A percentile compares a stretch with the other conserved stretches of the same genome.
phyloP scores from a whole-genome alignment of 768 basidiomycete genomes.

The Mycena vitilis region DNA sequence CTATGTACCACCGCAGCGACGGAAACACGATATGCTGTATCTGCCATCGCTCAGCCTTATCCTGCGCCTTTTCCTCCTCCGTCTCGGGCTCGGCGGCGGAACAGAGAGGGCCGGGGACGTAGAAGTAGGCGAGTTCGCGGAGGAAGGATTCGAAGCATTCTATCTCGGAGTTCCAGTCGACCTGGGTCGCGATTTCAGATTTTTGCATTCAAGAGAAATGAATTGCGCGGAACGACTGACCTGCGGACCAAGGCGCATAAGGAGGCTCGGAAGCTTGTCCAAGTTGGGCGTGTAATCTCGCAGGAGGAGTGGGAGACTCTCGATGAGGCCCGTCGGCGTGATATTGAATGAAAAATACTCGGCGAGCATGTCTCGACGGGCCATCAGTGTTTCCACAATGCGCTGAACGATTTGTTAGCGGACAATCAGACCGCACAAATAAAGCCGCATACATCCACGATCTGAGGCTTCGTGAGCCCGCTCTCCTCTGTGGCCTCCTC shows the following conservation, averaged over 20 bases:
- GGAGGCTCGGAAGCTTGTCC: slow-evolving; percentile 87
- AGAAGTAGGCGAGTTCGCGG: slow-evolving; percentile 92
- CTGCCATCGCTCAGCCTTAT: slow-evolving; percentile 82
- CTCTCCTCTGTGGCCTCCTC: slow-evolving; percentile 70
- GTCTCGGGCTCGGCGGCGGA: slow-evolving; percentile 36
- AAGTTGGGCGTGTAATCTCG: slow-evolving; percentile 92
- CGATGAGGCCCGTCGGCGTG: slow-evolving; percentile 71
- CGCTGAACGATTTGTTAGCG: slow-evolving; percentile 53
- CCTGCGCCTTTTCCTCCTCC: slow-evolving; percentile 53
- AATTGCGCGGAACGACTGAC: slow-evolving; percentile 50
- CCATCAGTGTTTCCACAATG: slow-evolving; percentile 70
- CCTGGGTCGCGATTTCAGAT: slow-evolving; percentile 56
- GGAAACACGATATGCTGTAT: slow-evolving; percentile 94
- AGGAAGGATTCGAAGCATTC: slow-evolving; percentile 90
- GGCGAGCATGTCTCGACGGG: slow-evolving; percentile 82
- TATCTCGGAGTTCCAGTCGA: slow-evolving; percentile 87
- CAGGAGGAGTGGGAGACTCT: slow-evolving; percentile 84
- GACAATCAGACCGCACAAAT: slow-evolving; percentile 9
- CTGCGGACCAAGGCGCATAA: slow-evolving; percentile 94
- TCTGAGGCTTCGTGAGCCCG: slow-evolving; percentile 66
- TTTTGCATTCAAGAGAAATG: not conserved
- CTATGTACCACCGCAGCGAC: slow-evolving; percentile 80
- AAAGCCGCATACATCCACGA: slow-evolving; percentile 71
- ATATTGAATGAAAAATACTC: slow-evolving; percentile 93
- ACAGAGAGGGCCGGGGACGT: slow-evolving; percentile 72